Evolutionary conservation across 371 early-diverging fungal genomes (phyloP), one percentile per base, ranked within the genome.

Genomic region (Conidiobolus coronatus): DNA sequence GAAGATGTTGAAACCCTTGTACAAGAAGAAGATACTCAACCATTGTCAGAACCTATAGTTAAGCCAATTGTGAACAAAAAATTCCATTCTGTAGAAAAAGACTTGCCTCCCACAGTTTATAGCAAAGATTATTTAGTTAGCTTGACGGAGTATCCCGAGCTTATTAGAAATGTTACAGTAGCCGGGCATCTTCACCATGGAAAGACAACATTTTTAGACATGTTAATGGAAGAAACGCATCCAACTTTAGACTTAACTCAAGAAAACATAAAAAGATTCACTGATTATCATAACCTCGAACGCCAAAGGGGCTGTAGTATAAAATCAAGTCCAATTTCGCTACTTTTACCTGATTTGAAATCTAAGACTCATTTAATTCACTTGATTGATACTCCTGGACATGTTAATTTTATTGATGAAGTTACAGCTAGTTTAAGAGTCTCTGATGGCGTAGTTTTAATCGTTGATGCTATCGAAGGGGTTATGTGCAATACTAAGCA

Each of bases 141-240:
- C 57, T 67, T 93, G 46, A 73, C 80, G 67, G 71, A 69, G 7
- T 73, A 75, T 55, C 89, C 89, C 3, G 73, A 76, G 19, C 68
- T 83, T 40, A 65, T 80, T 20, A 76, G 95, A 50, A 93, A 92
- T 52, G 63, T 96, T 43, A 85, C 84, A 9, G 52, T 96, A 42
- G 80, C 86, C 2, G 98, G 98, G 18, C 90, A 92, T 63, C 68
- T 97, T 50, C 95, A 94, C 53, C 93, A 93, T 57, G 98, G 98
- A 48, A 97, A 97, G 55, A 88, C 94, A 0, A 69, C 89, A 0
- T 74, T 97, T 49, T 68, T 92, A 34, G 96, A 95, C 55, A 75
- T 85, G 71, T 75, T 97, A 17, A 81, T 94, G 14, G 68, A 77
- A 14, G 73, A 86, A 55, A 89, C 92, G 8, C 94, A 94, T 52